A percentile compares a stretch with the other conserved stretches of the same genome.
phyloP scores from a whole-genome alignment of 805 yeast species.

The Spathaspora boniae region DNA sequence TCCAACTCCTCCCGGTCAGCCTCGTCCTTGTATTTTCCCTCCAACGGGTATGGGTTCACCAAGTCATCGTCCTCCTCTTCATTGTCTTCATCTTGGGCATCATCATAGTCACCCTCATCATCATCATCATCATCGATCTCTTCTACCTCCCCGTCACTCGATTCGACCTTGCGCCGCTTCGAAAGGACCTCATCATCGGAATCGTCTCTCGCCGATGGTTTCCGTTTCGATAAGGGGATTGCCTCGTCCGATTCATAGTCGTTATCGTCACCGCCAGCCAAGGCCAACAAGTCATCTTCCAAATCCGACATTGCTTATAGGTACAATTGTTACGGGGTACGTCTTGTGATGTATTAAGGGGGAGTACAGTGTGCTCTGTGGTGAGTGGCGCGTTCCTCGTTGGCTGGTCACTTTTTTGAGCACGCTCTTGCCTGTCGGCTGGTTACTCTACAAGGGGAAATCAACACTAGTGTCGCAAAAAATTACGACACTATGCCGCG shows the following conservation, averaged over 20 bases:
- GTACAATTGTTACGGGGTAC: no score
- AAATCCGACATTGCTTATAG: slow-evolving; percentile 88
- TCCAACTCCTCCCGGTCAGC: slow-evolving; percentile 63
- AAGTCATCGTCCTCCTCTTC: slow-evolving; percentile 31
- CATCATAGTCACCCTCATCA: slow-evolving; percentile 30
- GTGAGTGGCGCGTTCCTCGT: no score
- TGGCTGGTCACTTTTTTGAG: no score
- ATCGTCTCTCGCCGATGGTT: slow-evolving; percentile 1
- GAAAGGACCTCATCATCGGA: slow-evolving; percentile 10
- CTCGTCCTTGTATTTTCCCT: slow-evolving; percentile 85
- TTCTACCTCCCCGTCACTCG: slow-evolving; percentile 7
- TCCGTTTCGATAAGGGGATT: slow-evolving; percentile 1
- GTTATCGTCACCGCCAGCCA: slow-evolving; percentile 64
- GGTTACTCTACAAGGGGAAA: no score
- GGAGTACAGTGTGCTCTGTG: no score
- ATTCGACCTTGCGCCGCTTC: slow-evolving; percentile 9
- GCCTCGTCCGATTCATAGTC: slow-evolving; percentile 28
- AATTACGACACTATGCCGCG: slow-evolving; percentile 1
- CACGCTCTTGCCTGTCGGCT: no score
- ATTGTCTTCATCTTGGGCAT: slow-evolving; percentile 31
- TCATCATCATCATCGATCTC: slow-evolving; percentile 23
- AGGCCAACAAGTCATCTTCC: slow-evolving; percentile 93
- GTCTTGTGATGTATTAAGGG: no score
- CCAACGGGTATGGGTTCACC: slow-evolving; percentile 84
- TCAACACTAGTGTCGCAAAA: background rate